phyloP scores from a whole-genome alignment of 1,284 basidiomycete species.

The Cutaneotrichosporon spelunceum region DNA sequence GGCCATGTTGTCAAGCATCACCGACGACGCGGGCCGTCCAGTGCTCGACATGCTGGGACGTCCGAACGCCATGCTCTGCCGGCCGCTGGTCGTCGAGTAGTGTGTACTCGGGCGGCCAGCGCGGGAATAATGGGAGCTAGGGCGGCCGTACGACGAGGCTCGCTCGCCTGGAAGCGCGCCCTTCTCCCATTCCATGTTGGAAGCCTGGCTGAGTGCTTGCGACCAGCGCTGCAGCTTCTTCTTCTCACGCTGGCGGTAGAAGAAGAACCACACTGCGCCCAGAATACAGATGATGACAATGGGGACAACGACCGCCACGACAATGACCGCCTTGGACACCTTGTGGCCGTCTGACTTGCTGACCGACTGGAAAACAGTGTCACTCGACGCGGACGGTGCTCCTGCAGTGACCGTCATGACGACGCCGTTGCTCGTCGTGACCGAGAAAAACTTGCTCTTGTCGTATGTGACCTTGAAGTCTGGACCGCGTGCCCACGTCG shows the following conservation, averaged over 20 bases:
- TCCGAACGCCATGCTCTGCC: slow-evolving; percentile 20
- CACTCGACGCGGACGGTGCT: slow-evolving; percentile 50
- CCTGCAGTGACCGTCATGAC: slow-evolving; percentile 35
- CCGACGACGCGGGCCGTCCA: slow-evolving; percentile 38
- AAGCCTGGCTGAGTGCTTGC: slow-evolving; percentile 44
- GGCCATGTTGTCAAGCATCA: slow-evolving; percentile 57
- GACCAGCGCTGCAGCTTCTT: slow-evolving; percentile 67
- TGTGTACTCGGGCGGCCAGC: slow-evolving; percentile 47
- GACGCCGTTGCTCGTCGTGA: slow-evolving; percentile 35
- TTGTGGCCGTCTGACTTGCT: slow-evolving; percentile 49
- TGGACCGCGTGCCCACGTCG: slow-evolving; percentile 63
- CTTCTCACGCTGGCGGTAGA: slow-evolving; percentile 59
- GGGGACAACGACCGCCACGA: slow-evolving; percentile 73
- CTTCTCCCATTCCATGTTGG: slow-evolving; percentile 48
- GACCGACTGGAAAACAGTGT: slow-evolving; percentile 46
- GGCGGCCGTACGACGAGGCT: slow-evolving; percentile 74
- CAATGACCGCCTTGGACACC: slow-evolving; percentile 63
- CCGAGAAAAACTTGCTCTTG: slow-evolving; percentile 42
- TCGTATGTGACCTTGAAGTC: slow-evolving; percentile 58
- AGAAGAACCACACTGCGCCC: slow-evolving; percentile 55
- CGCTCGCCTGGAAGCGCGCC: slow-evolving; percentile 44
- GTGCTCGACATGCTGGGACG: slow-evolving; percentile 34
- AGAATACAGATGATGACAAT: slow-evolving; percentile 58
- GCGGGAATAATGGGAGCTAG: slow-evolving; percentile 36
- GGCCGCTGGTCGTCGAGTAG: slow-evolving; percentile 58